These are phyloP conservation scores for Suillus variegatus DNA, from an alignment of 768 basidiomycete genomes.

Conservation along the genomic window DNA sequence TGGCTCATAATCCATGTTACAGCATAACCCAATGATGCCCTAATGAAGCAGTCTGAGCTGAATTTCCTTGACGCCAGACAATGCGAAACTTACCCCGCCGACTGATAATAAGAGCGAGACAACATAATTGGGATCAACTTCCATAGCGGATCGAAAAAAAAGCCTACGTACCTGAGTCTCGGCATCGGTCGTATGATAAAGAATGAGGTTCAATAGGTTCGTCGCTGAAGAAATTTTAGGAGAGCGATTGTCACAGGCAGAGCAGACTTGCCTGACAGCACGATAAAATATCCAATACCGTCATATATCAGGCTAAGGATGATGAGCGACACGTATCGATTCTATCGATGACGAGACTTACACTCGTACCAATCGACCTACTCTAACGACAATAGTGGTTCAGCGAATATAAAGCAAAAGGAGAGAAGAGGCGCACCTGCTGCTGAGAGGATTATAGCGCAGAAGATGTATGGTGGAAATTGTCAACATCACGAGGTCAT, in stretches of 20 bases:
- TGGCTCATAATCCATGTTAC: conserved; percentile 2
- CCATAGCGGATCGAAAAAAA: conserved; percentile 12
- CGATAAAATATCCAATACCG: conserved; percentile 62
- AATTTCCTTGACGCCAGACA: conserved; percentile 5
- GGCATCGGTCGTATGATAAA: conserved; percentile 43
- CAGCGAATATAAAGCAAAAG: neutral
- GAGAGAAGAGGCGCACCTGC: conserved; percentile 21
- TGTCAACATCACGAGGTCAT: conserved; percentile 52
- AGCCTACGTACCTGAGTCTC: conserved; percentile 43
- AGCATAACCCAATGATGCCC: conserved; percentile 35
- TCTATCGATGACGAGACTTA: conserved; percentile 12
- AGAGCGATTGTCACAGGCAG: neutral
- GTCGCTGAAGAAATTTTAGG: conserved; percentile 31
- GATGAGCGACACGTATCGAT: conserved; percentile 5
- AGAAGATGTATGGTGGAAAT: conserved; percentile 55
- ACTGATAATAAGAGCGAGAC: conserved; percentile 32
- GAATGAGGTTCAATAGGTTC: conserved; percentile 53
- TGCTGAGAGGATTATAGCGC: conserved; percentile 38
- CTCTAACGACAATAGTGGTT: conserved; percentile 16
- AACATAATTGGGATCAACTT: conserved; percentile 8
- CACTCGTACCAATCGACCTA: conserved; percentile 31
- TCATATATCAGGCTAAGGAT: conserved; percentile 64
- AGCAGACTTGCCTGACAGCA: conserved; percentile 45
- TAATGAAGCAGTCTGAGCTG: conserved; percentile 11
- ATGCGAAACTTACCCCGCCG: conserved; percentile 45